A percentile compares a stretch with the other conserved stretches of the same genome.
Conservation (phyloP, 2,329 filamentous ascomycete species). For the Sphaerulina musiva region DNA sequence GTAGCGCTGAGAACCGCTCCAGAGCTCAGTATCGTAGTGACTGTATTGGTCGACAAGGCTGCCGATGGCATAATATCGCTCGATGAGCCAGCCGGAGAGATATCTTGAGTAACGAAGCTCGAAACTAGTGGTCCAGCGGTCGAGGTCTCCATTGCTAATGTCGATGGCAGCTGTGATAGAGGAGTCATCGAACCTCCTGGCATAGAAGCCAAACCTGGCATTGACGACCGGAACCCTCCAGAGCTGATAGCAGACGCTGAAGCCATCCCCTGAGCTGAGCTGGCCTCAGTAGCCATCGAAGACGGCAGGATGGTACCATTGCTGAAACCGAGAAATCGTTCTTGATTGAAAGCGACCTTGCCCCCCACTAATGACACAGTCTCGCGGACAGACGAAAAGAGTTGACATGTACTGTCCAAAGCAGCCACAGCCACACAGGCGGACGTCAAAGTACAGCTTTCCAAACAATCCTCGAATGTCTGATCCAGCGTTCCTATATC, state of each 20-base stretch:
- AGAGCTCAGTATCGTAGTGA: neutral
- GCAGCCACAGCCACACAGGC: conserved; percentile 2
- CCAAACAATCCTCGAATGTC: conserved; percentile 1
- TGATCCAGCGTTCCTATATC: neutral
- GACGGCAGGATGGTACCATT: neutral
- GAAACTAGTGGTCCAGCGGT: neutral
- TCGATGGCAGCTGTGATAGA: neutral
- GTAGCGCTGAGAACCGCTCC: neutral
- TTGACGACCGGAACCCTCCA: neutral
- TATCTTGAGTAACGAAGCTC: neutral
- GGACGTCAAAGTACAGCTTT: neutral
- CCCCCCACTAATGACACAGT: neutral
- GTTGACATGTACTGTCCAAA: conserved; percentile 3
- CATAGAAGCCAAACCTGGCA: neutral
- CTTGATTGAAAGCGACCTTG: neutral
- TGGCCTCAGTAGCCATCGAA: neutral
- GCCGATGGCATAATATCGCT: neutral
- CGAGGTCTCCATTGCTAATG: too few species aligned
- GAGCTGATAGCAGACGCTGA: neutral
- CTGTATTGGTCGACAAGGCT: neutral
- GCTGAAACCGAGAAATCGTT: neutral
- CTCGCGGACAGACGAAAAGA: neutral
- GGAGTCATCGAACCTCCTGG: neutral
- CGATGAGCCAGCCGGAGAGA: neutral
- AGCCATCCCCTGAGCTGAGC: neutral